A percentile compares a stretch with the other conserved stretches of the same genome.
phyloP scores from a whole-genome alignment of 352 stramenopile genomes.

The Phytophthora sp. region DNA sequence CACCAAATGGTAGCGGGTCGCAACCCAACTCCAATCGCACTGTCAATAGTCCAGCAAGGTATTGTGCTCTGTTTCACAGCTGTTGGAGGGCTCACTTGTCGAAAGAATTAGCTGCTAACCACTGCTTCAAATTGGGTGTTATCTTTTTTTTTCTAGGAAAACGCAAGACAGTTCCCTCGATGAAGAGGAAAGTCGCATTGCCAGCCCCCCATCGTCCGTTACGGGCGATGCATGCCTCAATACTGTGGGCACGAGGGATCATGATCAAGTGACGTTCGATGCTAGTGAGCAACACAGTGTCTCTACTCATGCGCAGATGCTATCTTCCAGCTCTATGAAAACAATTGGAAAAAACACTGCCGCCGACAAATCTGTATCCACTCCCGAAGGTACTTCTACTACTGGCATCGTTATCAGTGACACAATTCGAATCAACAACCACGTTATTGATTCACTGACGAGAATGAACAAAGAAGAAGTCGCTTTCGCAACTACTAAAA shows the following conservation, averaged over 20 bases:
- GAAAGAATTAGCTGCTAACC: too few relatives aligned
- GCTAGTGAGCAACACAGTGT: neutral
- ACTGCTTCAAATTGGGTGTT: too few relatives aligned
- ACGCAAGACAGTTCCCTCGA: neutral
- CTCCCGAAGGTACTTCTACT: neutral
- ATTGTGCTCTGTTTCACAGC: conserved; percentile 4
- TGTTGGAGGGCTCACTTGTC: too few relatives aligned
- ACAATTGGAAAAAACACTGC: too few relatives aligned
- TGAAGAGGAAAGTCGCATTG: conserved; percentile 11
- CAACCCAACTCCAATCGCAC: neutral
- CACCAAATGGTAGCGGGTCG: neutral
- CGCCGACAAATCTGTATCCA: too few relatives aligned
- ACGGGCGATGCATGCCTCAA: neutral
- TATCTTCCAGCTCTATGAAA: too few relatives aligned
- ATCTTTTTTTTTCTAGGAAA: conserved; percentile 24
- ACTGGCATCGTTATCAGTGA: conserved; percentile 19
- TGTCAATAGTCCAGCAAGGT: conserved; percentile 23
- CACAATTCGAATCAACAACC: conserved; percentile 36
- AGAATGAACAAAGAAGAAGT: conserved; percentile 30
- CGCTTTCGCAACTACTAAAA: conserved; percentile 20
- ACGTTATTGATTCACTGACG: conserved; percentile 40
- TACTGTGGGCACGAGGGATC: conserved; percentile 1
- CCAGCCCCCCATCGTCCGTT: conserved; percentile 7
- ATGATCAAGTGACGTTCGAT: neutral
- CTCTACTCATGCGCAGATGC: neutral